Conservation (phyloP, 2,329 filamentous ascomycete species). For the Phyllosticta citribraziliensis region DNA sequence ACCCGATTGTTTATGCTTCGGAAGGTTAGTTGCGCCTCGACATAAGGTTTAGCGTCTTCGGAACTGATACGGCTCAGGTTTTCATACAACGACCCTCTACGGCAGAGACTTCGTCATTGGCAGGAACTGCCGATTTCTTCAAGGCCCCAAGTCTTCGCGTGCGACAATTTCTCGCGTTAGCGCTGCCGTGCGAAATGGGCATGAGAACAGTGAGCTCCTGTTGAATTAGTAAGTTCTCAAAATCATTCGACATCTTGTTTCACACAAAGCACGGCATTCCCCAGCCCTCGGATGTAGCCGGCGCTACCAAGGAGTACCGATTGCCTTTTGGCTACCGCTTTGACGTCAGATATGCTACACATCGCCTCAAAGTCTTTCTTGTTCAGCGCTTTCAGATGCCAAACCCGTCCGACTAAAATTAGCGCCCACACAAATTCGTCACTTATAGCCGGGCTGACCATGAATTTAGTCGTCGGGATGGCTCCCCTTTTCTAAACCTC, state of each 20-base stretch:
- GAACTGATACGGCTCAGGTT: conserved; percentile 39
- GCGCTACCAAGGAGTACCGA: background rate
- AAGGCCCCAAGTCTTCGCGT: conserved; percentile 58
- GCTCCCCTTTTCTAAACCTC: conserved; percentile 63
- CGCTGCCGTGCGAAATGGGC: conserved; percentile 48
- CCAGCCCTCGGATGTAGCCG: background rate
- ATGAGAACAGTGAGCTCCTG: conserved; percentile 61
- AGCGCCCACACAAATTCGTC: background rate
- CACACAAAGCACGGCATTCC: background rate
- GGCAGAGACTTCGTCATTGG: conserved; percentile 62
- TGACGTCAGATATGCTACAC: background rate
- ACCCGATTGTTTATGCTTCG: conserved; percentile 64
- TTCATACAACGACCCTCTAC: conserved; percentile 62
- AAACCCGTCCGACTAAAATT: background rate
- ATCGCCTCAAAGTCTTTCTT: background rate
- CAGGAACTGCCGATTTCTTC: conserved; percentile 65
- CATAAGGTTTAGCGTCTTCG: background rate
- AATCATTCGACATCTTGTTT: background rate
- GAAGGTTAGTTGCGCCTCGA: conserved; percentile 41
- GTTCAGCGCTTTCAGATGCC: background rate
- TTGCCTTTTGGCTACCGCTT: background rate
- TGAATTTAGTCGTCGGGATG: conserved; percentile 48
- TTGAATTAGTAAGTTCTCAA: conserved; percentile 52
- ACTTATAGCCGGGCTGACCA: background rate
- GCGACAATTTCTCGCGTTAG: conserved; percentile 52